phyloP scores from a whole-genome alignment of 768 basidiomycete genomes.

The Chalciporus chontae region DNA sequence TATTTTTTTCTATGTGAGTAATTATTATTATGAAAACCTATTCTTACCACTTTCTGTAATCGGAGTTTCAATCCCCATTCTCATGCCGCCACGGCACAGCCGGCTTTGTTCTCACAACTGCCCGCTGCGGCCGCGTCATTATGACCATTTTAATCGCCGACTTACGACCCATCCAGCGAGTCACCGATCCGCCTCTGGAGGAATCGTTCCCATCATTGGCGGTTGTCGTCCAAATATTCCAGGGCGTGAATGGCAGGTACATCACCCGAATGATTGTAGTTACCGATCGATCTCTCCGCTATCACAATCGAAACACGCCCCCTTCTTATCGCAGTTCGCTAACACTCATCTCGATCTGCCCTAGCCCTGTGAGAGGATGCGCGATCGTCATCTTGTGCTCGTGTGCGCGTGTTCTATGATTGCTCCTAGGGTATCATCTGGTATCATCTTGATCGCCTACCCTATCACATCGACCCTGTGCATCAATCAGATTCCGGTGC shows the following conservation, averaged over 20 bases:
- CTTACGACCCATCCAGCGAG: slow-evolving; percentile 22
- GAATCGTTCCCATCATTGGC: slow-evolving; percentile 1
- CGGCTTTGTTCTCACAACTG: slow-evolving; percentile 15
- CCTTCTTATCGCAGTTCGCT: background rate
- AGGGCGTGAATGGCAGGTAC: too few species aligned
- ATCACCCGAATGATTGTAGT: too few species aligned
- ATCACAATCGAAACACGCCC: background rate
- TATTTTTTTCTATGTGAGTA: slow-evolving; percentile 13
- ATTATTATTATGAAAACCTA: slow-evolving; percentile 6
- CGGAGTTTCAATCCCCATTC: slow-evolving; percentile 25
- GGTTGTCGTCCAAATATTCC: background rate
- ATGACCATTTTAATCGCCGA: slow-evolving; percentile 31
- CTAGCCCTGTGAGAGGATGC: slow-evolving; percentile 19
- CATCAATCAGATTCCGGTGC: slow-evolving; percentile 33
- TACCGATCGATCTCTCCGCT: background rate
- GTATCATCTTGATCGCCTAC: slow-evolving; percentile 35
- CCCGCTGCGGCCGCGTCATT: slow-evolving; percentile 7
- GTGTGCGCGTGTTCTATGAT: slow-evolving; percentile 17
- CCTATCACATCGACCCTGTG: slow-evolving; percentile 36
- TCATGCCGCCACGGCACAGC: slow-evolving; percentile 29
- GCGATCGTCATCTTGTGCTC: slow-evolving; percentile 19
- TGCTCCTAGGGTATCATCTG: slow-evolving; percentile 26
- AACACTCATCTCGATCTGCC: slow-evolving; percentile 19
- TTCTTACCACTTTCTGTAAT: slow-evolving; percentile 16
- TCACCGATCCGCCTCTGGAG: slow-evolving; percentile 2